Base-by-base conservation (phyloP, 345 rosid genomes). In the Anacardium occidentale region DNA sequence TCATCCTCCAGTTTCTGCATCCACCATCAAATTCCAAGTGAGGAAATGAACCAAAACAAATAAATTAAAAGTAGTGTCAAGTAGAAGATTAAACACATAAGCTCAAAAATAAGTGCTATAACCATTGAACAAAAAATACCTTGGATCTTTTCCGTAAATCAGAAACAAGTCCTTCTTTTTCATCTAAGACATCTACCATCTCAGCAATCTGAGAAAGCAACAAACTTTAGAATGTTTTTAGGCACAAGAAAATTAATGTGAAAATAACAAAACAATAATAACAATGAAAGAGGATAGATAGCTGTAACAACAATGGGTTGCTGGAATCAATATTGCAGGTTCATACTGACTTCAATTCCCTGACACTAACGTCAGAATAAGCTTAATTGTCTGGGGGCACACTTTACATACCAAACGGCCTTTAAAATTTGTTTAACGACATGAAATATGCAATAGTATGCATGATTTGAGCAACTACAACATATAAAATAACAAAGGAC, bases 1-100 rank as follows among this genome's bases (percentile, higher is more conserved):
- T 85, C 79, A 75, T 89, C 95, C 78, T 90, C 98, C 76, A 92
- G 69, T 77, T 73, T 87, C 98, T 94, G 86, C 76, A 77, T 32
- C 73, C 68, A 83, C 45, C 65, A 73, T 56, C 70, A 81, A 65
- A 72, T 74, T 75, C 59, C 70, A 70, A 78, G 85, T 60, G 45
- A 50, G 50, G 61, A 40, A 60, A 37, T 32, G 45, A 8, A 69
- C 52, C 8, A 65, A 21, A 62, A 29, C 18, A 50, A 52, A 74
- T 53, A 37, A 25, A 26, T 14, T 12, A 34, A n/a, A 47, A 65
- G 34, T 5, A 64, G 75, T 17, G 12, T 26, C 8, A 78, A 29
- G 47, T 37, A 53, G 42, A 69, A 18, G 51, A 60, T 17, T 6
- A 25, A 54, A 58, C 2, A 52, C 24, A 9, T 34, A 50, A 73